A percentile compares a stretch with the other conserved stretches of the same genome.
These are phyloP conservation scores for Verticillium zaregamsianum DNA, from an alignment of 2,329 filamentous ascomycete genomes.

Conservation along the genomic window DNA sequence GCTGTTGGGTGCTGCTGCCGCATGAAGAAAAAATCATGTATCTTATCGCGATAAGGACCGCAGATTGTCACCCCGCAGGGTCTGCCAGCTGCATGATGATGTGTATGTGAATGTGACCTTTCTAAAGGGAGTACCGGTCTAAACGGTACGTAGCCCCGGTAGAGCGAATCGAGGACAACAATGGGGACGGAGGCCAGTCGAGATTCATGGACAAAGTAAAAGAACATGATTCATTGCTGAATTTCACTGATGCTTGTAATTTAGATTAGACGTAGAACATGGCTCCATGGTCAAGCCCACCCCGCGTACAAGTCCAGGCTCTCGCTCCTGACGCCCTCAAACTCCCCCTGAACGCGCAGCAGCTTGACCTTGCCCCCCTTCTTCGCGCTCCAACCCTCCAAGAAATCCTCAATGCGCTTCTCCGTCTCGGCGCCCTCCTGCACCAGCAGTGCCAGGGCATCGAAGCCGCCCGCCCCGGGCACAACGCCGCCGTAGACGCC, in stretches of 20 bases:
- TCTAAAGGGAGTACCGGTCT: no score
- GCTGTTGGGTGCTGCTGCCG: not conserved
- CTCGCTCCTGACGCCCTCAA: constrained; percentile 58
- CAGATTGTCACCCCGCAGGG: not conserved
- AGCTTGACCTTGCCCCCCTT: constrained; percentile 63
- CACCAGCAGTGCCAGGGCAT: constrained; percentile 80
- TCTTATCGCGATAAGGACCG: not conserved
- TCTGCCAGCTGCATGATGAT: not conserved
- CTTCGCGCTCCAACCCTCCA: constrained; percentile 60
- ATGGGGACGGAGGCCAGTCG: no score
- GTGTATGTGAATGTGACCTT: no score
- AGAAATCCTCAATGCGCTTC: constrained; percentile 52
- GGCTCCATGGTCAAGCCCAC: constrained; percentile 28
- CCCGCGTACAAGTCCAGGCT: constrained; percentile 35
- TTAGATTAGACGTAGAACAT: no score
- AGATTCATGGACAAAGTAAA: no score
- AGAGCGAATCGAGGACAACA: no score
- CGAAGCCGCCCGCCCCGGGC: constrained; percentile 89
- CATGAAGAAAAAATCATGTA: not conserved
- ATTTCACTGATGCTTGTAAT: no score
- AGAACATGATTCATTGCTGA: no score
- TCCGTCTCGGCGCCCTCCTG: constrained; percentile 66
- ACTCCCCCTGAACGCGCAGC: constrained; percentile 66
- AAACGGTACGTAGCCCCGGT: no score
- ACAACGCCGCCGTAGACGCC: constrained; percentile 91